Conservation (phyloP, 768 basidiomycete genomes). For the Coprinopsis strossmayeri region DNA sequence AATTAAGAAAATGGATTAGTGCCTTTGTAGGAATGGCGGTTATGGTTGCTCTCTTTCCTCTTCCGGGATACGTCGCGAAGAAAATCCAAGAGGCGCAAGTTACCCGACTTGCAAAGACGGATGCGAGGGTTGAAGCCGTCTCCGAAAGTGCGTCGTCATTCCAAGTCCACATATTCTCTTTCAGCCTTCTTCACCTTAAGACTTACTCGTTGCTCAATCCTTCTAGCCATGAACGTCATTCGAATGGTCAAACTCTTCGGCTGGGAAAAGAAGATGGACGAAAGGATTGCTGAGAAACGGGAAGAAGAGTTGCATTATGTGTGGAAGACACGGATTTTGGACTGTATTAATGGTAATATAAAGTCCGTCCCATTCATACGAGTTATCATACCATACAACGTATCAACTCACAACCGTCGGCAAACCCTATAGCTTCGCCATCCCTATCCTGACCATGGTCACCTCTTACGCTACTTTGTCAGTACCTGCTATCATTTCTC, state of each 20-base stretch:
- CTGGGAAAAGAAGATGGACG: constrained; percentile 53
- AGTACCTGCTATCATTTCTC: background rate
- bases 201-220: constrained; percentile 2
- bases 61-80: constrained; percentile 53
- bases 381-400: background rate
- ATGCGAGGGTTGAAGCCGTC: constrained; percentile 55
- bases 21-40: constrained; percentile 54
- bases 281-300: constrained; percentile 50
- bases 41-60: constrained; percentile 46
- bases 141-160: constrained; percentile 42
- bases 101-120: constrained; percentile 43
- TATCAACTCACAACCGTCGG: background rate
- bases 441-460: constrained; percentile 61
- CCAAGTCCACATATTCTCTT: too few species aligned
- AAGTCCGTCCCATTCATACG: constrained; percentile 34
- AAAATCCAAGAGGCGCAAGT: constrained; percentile 43
- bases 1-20: constrained; percentile 19
- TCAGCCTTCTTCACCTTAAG: too few species aligned
- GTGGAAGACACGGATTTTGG: constrained; percentile 47
- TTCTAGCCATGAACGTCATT: constrained; percentile 40
- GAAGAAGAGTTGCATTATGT: constrained; percentile 56
- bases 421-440: constrained; percentile 36
- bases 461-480: constrained; percentile 59
- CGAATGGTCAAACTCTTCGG: constrained; percentile 72
- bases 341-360: constrained; percentile 37